phyloP scores from a whole-genome alignment of 371 early-diverging fungal genomes.

The Dentiscutata heterogama region DNA sequence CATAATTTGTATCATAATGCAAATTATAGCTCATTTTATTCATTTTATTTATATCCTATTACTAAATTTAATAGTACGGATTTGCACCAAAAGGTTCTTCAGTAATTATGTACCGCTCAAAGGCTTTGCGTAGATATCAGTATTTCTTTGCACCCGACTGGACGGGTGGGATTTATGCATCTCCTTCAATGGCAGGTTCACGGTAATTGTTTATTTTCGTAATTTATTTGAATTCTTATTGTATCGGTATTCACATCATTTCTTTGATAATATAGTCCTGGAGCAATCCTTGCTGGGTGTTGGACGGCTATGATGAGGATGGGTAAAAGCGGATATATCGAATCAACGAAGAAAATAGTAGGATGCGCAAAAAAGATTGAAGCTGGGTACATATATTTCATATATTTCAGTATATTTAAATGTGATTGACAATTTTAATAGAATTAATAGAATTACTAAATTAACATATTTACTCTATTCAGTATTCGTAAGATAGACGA shows the following conservation, averaged over 20 bases:
- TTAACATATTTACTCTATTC: neutral
- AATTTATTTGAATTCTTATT: neutral
- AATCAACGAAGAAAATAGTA: slow-evolving; percentile 84
- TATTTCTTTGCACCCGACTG: slow-evolving; percentile 92
- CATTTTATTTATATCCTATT: neutral
- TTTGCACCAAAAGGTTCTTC: slow-evolving; percentile 98
- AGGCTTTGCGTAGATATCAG: slow-evolving; percentile 86
- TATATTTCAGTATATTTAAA: slow-evolving; percentile 38
- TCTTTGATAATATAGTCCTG: slow-evolving; percentile 65
- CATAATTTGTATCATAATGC: too few species aligned
- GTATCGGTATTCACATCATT: neutral
- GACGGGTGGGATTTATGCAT: slow-evolving; percentile 97
- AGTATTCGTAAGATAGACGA: slow-evolving; percentile 74
- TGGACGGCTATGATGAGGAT: slow-evolving; percentile 94
- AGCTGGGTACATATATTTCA: too few species aligned
- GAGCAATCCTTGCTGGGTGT: slow-evolving; percentile 96
- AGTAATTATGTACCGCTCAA: slow-evolving; percentile 91
- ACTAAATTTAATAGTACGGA: slow-evolving; percentile 66
- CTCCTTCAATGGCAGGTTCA: slow-evolving; percentile 94
- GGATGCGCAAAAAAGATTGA: slow-evolving; percentile 79
- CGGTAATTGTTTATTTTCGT: slow-evolving; percentile 57
- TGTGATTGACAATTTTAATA: slow-evolving; percentile 28
- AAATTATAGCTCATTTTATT: neutral
- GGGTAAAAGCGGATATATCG: slow-evolving; percentile 89
- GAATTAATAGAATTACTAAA: neutral